phyloP scores from a whole-genome alignment of 768 basidiomycete species.

The Termitomyces titanicus region DNA sequence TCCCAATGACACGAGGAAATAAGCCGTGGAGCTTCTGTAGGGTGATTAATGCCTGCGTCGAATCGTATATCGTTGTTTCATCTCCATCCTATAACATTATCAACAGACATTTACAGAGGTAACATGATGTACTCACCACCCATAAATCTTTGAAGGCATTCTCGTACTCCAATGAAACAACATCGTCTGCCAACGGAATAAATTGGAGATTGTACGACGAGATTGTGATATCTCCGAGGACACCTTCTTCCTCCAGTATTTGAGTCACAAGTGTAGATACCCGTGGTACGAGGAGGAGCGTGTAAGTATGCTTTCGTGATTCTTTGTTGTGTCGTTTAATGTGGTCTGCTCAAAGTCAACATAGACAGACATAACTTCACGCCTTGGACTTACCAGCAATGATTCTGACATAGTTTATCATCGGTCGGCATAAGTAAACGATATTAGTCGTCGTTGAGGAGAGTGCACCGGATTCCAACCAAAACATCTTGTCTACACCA shows the following conservation, averaged over 20 bases:
- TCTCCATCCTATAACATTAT: conserved; percentile 72
- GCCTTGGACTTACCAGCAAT: conserved; percentile 72
- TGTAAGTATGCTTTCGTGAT: conserved; percentile 78
- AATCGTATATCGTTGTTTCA: conserved; percentile 84
- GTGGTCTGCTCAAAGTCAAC: conserved; percentile 64
- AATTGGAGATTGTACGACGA: conserved; percentile 89
- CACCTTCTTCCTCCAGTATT: conserved; percentile 94
- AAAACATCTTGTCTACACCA: conserved; percentile 99
- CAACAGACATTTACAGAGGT: not conserved
- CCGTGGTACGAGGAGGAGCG: conserved; percentile 83
- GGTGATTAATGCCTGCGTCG: conserved; percentile 79
- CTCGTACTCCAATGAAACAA: conserved; percentile 87
- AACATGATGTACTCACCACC: conserved; percentile 58
- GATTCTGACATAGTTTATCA: conserved; percentile 80
- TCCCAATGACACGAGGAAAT: conserved; percentile 90
- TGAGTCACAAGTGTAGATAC: conserved; percentile 81
- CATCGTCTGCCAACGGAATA: conserved; percentile 90
- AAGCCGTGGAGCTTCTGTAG: conserved; percentile 82
- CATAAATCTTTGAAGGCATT: conserved; percentile 85
- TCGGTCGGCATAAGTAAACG: conserved; percentile 89
- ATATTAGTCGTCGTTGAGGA: conserved; percentile 83
- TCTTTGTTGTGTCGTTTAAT: conserved; percentile 78
- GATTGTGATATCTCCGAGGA: conserved; percentile 89
- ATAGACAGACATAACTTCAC: conserved; percentile 10
- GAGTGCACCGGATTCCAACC: conserved; percentile 90